phyloP scores from a whole-genome alignment of 108 stramenopile genomes.

The Fistulifera solaris region DNA sequence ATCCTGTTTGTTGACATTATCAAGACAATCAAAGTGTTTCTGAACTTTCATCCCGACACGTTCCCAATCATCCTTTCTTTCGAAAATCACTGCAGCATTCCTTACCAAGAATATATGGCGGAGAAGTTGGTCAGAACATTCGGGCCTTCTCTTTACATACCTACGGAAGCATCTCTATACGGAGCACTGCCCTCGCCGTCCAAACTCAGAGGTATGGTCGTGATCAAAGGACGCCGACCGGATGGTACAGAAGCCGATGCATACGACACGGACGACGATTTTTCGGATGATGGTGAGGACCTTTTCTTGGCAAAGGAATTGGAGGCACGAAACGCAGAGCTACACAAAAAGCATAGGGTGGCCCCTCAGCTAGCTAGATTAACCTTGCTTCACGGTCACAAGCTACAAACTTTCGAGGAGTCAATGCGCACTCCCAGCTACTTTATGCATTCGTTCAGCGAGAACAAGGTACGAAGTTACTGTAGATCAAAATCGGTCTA shows the following conservation, averaged over 20 bases:
- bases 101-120: conserved; percentile 88
- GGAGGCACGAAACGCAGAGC: not conserved
- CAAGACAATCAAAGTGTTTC: conserved; percentile 60
- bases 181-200: conserved; percentile 61
- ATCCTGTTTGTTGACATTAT: conserved; percentile 83
- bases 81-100: conserved; percentile 92
- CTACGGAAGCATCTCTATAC: conserved; percentile 34
- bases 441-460: conserved; percentile 77
- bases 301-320: not conserved
- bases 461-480: conserved; percentile 47
- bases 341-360: conserved; percentile 12
- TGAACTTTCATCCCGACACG: conserved; percentile 61
- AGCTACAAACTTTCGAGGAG: conserved; percentile 33
- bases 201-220: conserved; percentile 65
- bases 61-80: conserved; percentile 91
- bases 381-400: conserved; percentile 66
- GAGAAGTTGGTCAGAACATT: conserved; percentile 47
- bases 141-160: conserved; percentile 66
- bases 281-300: conserved; percentile 19
- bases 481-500: conserved; percentile 21
- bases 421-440: conserved; percentile 34
- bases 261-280: conserved; percentile 30
- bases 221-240: conserved; percentile 77
- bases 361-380: conserved; percentile 56
- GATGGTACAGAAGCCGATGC: conserved; percentile 21